Conservation (phyloP, 768 basidiomycete genomes). For the Boletus subparvulus region DNA sequence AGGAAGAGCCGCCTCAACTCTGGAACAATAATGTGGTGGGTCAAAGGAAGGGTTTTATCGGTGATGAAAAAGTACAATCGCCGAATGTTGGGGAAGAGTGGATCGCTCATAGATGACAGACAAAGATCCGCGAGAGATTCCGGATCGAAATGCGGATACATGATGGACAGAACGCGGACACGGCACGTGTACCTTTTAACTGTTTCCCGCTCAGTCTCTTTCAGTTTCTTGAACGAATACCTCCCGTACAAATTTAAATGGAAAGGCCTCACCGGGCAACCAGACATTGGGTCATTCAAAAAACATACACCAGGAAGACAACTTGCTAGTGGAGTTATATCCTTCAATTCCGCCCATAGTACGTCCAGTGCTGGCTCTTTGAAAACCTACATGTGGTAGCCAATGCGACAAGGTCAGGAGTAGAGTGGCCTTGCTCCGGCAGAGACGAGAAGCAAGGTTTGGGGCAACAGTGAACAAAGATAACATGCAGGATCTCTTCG, state of each 20-base stretch:
- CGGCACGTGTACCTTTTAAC: background rate
- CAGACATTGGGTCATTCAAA: too few relatives aligned
- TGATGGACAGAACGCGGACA: background rate
- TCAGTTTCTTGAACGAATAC: background rate
- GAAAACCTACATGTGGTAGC: background rate
- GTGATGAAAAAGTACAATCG: background rate
- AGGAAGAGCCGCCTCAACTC: background rate
- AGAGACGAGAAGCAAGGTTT: too few relatives aligned
- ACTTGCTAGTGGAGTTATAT: background rate
- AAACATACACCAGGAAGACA: background rate
- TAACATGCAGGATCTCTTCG: background rate
- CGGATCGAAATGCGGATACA: background rate
- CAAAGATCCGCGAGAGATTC: background rate
- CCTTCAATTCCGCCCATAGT: background rate
- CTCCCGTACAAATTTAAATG: background rate
- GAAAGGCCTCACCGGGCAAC: background rate
- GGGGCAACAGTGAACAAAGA: background rate
- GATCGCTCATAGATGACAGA: background rate
- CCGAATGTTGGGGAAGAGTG: background rate
- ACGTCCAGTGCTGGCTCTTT: background rate
- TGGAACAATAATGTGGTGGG: background rate
- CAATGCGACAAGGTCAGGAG: background rate
- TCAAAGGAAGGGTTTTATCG: background rate
- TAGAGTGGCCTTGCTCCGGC: background rate
- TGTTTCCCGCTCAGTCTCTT: background rate